Evolutionary conservation across 495 filamentous ascomycete species (phyloP).

Genomic region (Tirmania nivea): DNA sequence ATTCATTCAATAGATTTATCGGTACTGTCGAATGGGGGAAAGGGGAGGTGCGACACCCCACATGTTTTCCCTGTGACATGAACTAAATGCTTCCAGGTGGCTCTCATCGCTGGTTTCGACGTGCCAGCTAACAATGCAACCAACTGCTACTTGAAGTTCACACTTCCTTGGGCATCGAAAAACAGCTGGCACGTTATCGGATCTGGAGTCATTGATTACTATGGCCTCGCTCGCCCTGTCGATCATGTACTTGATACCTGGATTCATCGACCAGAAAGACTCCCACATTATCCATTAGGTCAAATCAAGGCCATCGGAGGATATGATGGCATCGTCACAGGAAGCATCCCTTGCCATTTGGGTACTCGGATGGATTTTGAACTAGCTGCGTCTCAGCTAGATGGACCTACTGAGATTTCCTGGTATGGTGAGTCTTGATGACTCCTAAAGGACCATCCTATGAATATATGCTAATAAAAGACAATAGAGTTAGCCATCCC

Average conservation of each 20-base stretch:
- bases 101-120: conserved; percentile 6
- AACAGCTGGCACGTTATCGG: conserved; percentile 2
- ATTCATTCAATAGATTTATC: conserved; percentile 1
- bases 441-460: too few relatives aligned
- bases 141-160: conserved; percentile 4
- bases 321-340: background rate
- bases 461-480: too few relatives aligned
- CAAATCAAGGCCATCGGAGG: background rate
- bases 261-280: conserved; percentile 5
- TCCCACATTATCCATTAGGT: background rate
- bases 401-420: background rate
- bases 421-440: background rate
- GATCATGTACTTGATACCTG: conserved; percentile 6
- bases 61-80: too few relatives aligned
- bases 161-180: background rate
- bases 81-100: background rate
- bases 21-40: conserved; percentile 1
- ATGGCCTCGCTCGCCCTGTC: conserved; percentile 3
- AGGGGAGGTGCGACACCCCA: too few relatives aligned
- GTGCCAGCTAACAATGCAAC: conserved; percentile 2
- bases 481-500: too few relatives aligned
- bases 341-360: background rate
- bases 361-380: background rate
- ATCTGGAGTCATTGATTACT: conserved; percentile 7
- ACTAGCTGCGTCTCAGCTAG: background rate